Evolutionary conservation across 805 yeast species (phyloP), one percentile per base, ranked within the genome.

Genomic region (Kodamaea hsintzibuensis): DNA sequence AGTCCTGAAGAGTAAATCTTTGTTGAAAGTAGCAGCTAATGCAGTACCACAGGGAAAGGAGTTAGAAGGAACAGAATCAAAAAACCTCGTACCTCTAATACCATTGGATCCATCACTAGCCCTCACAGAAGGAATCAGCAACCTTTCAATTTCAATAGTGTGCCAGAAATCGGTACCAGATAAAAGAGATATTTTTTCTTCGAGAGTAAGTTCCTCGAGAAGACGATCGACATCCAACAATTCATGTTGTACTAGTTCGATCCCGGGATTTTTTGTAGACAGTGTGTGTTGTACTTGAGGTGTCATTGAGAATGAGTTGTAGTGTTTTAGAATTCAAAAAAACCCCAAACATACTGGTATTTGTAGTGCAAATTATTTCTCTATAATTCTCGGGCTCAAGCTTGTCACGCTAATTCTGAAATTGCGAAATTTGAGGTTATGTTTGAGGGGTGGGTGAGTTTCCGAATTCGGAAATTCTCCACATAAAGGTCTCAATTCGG

Each of bases 21-120:
- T 74, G 65, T 84, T 76, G 68, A 79, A 83, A 18, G 86, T 79
- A 2, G 87, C 66, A 1, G 82, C 87, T 62, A 84, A 62, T 3
- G 76, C 86, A 8, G 88, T 81, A 27, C 87, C 88, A 62, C 82
- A 78, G 6, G 87, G 85, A 59, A 84, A 74, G 57, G 85, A 82
- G 55, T 82, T 84, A 43, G 85, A 74, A 8, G 83, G 83, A 19
- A 73, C 70, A 42, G 81, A 74, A 55, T 78, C 70, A 62, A 82
- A 80, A 61, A 82, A 81, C 42, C 69, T 74, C n/a, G 83, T 81
- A 25, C 88, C 88, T 58, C 88, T 71, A 46, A 82, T 74, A 57
- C 88, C 88, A 61, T 83, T 84, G 48, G 88, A 88, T 16, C 88
- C 88, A 63, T 83, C 88, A 1, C 61, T 60, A 10, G 62, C 62